Evolutionary conservation across 768 basidiomycete genomes (phyloP).

Genomic region (Termitomyces sp.): DNA sequence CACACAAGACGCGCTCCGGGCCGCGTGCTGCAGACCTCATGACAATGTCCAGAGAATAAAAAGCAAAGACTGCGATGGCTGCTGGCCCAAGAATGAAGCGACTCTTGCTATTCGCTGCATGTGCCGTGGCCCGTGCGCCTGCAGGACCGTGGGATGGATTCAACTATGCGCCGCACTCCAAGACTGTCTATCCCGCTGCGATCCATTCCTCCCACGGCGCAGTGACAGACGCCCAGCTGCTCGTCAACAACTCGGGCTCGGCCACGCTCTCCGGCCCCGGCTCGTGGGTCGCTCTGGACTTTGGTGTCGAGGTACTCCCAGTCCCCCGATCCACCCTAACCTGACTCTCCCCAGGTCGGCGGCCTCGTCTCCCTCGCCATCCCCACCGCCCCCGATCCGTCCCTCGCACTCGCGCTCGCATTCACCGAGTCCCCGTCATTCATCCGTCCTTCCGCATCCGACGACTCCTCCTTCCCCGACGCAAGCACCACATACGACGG

Average conservation of each 20-base stretch:
- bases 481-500: slow-evolving; percentile 36
- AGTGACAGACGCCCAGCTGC: slow-evolving; percentile 25
- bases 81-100: background rate
- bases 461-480: slow-evolving; percentile 48
- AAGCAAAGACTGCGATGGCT: background rate
- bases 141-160: slow-evolving; percentile 48
- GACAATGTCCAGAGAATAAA: background rate
- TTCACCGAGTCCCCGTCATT: slow-evolving; percentile 56
- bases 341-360: slow-evolving; percentile 35
- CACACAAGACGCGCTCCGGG: no score
- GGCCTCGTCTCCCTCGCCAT: slow-evolving; percentile 48
- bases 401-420: slow-evolving; percentile 45
- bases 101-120: background rate
- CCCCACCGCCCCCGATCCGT: slow-evolving; percentile 24
- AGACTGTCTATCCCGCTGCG: slow-evolving; percentile 38
- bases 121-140: slow-evolving; percentile 31
- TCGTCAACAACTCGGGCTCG: slow-evolving; percentile 28
- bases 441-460: slow-evolving; percentile 47
- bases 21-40: background rate
- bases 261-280: slow-evolving; percentile 35
- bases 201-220: slow-evolving; percentile 33
- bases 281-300: slow-evolving; percentile 50
- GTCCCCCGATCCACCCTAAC: background rate
- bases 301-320: slow-evolving; percentile 41
- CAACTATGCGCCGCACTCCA: slow-evolving; percentile 44